These are phyloP conservation scores for Nasturtium officinale DNA, from an alignment of 345 rosid species.

Conservation along the genomic window DNA sequence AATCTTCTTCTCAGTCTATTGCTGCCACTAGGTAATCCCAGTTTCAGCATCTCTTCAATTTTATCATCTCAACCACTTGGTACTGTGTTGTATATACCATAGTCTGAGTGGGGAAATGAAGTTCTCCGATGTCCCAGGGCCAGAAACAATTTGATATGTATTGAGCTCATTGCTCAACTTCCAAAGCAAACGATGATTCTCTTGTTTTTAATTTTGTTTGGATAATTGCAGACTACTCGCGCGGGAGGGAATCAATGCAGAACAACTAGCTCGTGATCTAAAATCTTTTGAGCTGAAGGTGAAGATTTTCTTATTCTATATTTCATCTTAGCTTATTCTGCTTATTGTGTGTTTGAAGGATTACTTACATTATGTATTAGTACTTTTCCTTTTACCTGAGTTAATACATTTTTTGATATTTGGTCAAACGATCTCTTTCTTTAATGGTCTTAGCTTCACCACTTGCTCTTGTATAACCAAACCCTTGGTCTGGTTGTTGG, in stretches of 20 bases:
- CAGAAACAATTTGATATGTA: not conserved
- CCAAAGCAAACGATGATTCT: conserved; percentile 1
- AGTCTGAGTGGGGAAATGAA: not conserved
- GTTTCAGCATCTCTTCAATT: not conserved
- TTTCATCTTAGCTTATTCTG: not conserved
- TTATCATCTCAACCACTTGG: not conserved
- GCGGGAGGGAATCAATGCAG: conserved; percentile 95
- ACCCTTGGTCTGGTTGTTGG: not conserved
- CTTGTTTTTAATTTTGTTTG: conserved; percentile 17
- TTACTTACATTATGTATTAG: not conserved
- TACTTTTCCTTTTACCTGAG: conserved; percentile 12
- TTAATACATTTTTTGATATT: not conserved
- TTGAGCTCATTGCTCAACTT: not conserved
- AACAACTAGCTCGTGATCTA: conserved; percentile 93
- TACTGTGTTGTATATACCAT: not conserved
- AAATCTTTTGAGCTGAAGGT: conserved; percentile 98
- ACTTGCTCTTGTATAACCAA: not conserved
- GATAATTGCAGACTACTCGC: conserved; percentile 74
- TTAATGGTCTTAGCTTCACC: not conserved
- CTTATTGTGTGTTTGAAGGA: conserved; percentile 3
- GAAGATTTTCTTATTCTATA: not conserved
- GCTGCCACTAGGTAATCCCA: conserved; percentile 85
- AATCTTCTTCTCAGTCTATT: conserved; percentile 91
- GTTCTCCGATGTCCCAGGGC: not conserved
- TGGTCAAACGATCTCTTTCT: not conserved